These are phyloP conservation scores for Paxillus ammoniavirescens DNA, from an alignment of 768 basidiomycete species.

Conservation along the genomic window DNA sequence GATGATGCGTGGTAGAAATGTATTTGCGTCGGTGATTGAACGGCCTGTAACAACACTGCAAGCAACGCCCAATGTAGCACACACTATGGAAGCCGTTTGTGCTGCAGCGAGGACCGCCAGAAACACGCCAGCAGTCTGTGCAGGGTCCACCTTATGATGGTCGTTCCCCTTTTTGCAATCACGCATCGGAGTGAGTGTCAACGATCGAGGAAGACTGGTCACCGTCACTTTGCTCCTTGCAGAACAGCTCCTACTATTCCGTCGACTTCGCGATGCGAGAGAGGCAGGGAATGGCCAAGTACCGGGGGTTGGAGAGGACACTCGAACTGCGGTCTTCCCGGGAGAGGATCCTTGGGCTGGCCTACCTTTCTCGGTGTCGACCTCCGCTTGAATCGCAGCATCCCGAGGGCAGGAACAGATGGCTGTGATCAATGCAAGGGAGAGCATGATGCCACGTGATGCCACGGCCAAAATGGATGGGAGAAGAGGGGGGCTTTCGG, in stretches of 20 bases:
- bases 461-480: constrained; percentile 21
- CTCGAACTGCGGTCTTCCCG: constrained; percentile 10
- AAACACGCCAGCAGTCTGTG: neutral
- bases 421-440: constrained; percentile 10
- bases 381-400: neutral
- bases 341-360: neutral
- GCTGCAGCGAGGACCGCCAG: constrained; percentile 15
- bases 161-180: neutral
- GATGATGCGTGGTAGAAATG: constrained; percentile 8
- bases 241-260: neutral
- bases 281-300: constrained; percentile 34
- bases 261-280: constrained; percentile 15
- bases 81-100: constrained; percentile 23
- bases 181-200: neutral
- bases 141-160: neutral
- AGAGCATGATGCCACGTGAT: constrained; percentile 21
- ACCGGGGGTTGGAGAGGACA: constrained; percentile 29
- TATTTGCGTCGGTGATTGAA: neutral
- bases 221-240: neutral
- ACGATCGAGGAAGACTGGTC: constrained; percentile 4
- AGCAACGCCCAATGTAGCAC: constrained; percentile 21
- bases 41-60: constrained; percentile 8
- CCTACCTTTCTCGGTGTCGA: constrained; percentile 15
- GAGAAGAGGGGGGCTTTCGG: constrained; percentile 24
- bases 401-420: constrained; percentile 4